Evolutionary conservation across 768 basidiomycete species (phyloP).

Genomic region (Mrakia blollopis): DNA sequence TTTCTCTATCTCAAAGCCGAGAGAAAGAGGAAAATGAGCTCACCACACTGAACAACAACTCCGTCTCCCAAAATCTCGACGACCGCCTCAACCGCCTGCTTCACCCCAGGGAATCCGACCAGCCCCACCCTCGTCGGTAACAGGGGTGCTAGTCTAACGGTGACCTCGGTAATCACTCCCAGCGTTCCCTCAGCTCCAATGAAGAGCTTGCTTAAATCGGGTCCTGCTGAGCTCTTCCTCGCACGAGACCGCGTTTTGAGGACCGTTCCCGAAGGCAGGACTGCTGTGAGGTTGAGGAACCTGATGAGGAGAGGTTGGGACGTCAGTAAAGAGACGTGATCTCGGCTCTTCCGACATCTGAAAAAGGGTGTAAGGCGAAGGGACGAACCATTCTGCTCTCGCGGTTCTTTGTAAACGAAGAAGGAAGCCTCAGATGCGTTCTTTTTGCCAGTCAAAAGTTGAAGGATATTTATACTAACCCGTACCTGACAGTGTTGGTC

Average conservation of each 20-base stretch:
- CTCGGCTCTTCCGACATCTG: no score
- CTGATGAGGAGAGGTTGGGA: no score
- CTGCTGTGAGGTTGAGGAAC: slow-evolving; percentile 73
- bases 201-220: slow-evolving; percentile 70
- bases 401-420: slow-evolving; percentile 51
- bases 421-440: no score
- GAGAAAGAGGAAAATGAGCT: background rate
- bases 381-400: slow-evolving; percentile 66
- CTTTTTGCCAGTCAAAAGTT: no score
- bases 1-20: no score
- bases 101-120: slow-evolving; percentile 75
- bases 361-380: no score
- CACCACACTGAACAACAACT: slow-evolving; percentile 22
- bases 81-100: slow-evolving; percentile 71
- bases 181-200: slow-evolving; percentile 64
- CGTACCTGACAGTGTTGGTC: slow-evolving; percentile 69
- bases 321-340: no score
- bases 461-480: slow-evolving; percentile 41
- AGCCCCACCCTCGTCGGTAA: slow-evolving; percentile 81
- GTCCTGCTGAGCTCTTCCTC: slow-evolving; percentile 75
- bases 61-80: slow-evolving; percentile 55
- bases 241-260: slow-evolving; percentile 68
- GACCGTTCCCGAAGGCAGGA: slow-evolving; percentile 79
- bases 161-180: slow-evolving; percentile 48
- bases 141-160: slow-evolving; percentile 71